Evolutionary conservation across 2,329 filamentous ascomycete genomes (phyloP), one percentile per base, ranked within the genome.

Genomic region (Hyphodiscus sp.): DNA sequence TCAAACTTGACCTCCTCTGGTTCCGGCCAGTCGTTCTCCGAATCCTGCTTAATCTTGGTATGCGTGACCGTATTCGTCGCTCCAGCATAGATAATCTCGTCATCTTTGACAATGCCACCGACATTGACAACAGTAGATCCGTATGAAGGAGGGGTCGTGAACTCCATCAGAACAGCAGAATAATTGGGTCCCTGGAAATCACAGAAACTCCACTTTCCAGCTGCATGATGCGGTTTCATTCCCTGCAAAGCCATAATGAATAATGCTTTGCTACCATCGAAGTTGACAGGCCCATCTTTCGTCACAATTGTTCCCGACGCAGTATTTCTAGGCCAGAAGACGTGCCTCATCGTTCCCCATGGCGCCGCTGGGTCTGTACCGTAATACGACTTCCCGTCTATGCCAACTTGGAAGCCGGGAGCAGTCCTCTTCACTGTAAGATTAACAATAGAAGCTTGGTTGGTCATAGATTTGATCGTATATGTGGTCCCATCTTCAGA

Each of bases 141-240:
- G 68, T 99, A 99, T 4, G 92, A 96, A 3, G 89, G 83, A 26
- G 94, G 95, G 0, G 94, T 99, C 41, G 84, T 95, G 71, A 85
- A 99, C 71, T 97, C 88, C 94, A 99, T 99, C 76, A 97, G 77
- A 61, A 95, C 74, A 26, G 91, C 92, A 26, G 91, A 94, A 74
- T 90, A 87, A 19, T 78, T 89, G 20, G 90, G 86, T 15, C 89
- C 86, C 69, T 97, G 91, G 76, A 96, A 96, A 73, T 91, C 83
- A 71, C 82, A 79, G 75, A 96, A 99, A 73, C 94, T 96, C 94
- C 94, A 99, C 59, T 81, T 83, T 29, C 88, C 84, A 57, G 92
- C 91, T 55, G 91, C 88, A 69, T 99, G 95, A 71, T 99, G 94
- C 42, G 94, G 94, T 80, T 99, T 99, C 92, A 97, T 97, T 69